A percentile compares a stretch with the other conserved stretches of the same genome.
Evolutionary conservation across 2,329 filamentous ascomycete species (phyloP).

Genomic region (Aspergillus pseudoviridinutans): DNA sequence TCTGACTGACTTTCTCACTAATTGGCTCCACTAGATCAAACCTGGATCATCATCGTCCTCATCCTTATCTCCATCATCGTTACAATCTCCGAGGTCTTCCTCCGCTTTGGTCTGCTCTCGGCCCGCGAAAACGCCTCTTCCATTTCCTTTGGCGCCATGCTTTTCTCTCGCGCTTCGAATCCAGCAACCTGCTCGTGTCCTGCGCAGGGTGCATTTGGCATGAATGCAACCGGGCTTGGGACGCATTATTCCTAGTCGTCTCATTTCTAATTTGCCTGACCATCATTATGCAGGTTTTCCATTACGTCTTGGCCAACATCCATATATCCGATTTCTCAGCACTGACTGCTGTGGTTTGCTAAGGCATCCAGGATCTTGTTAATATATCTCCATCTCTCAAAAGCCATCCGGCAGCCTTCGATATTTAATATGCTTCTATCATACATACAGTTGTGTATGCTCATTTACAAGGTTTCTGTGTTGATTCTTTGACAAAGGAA

Average conservation of each 20-base stretch:
- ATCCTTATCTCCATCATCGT: slow-evolving; percentile 89
- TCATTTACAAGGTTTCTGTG: neutral
- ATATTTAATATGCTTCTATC: neutral
- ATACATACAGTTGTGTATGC: neutral
- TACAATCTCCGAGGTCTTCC: slow-evolving; percentile 80
- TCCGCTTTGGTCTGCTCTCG: slow-evolving; percentile 74
- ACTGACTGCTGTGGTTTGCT: neutral
- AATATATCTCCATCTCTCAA: neutral
- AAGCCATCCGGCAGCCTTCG: neutral
- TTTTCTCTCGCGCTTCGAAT: slow-evolving; percentile 14
- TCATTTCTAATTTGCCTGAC: neutral
- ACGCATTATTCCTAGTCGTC: neutral
- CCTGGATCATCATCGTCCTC: slow-evolving; percentile 95
- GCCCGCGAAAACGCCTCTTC: slow-evolving; percentile 18
- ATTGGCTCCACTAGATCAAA: slow-evolving; percentile 56
- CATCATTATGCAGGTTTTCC: neutral
- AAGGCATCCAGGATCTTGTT: neutral
- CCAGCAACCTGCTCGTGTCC: slow-evolving; percentile 8
- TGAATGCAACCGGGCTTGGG: neutral
- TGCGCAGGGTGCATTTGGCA: neutral
- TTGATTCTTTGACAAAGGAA: neutral
- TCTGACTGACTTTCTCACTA: neutral
- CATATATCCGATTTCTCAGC: neutral
- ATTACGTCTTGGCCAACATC: neutral
- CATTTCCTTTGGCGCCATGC: slow-evolving; percentile 11